These are phyloP conservation scores for Ascochyta pisi DNA, from an alignment of 2,329 filamentous ascomycete genomes.

Conservation along the genomic window DNA sequence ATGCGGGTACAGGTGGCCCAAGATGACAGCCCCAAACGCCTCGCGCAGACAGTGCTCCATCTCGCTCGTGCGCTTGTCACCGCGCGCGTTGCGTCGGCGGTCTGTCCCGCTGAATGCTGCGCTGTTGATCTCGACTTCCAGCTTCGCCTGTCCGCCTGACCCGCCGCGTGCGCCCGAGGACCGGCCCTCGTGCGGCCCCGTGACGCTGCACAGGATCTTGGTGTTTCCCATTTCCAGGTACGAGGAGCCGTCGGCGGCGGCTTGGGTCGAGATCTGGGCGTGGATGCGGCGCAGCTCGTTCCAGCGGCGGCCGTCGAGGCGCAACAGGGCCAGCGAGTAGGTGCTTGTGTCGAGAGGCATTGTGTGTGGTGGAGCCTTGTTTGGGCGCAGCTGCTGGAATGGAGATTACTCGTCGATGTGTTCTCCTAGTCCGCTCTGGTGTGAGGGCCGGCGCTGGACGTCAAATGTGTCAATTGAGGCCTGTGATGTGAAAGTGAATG, in stretches of 20 bases:
- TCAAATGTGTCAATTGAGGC: background rate
- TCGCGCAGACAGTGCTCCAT: conserved; percentile 79
- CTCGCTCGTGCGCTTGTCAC: conserved; percentile 75
- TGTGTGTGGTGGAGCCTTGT: conserved; percentile 11
- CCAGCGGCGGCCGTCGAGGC: conserved; percentile 81
- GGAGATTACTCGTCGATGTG: too few species aligned
- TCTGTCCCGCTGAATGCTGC: conserved; percentile 90
- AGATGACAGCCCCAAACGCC: conserved; percentile 77
- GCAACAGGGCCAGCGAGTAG: conserved; percentile 80
- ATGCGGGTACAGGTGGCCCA: conserved; percentile 89
- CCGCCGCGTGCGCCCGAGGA: conserved; percentile 56
- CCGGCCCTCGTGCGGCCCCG: conserved; percentile 78
- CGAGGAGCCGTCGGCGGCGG: conserved; percentile 88
- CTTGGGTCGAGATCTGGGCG: conserved; percentile 90
- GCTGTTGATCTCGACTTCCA: conserved; percentile 82
- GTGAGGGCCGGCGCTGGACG: background rate
- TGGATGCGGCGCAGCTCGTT: conserved; percentile 92
- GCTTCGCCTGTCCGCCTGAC: conserved; percentile 64
- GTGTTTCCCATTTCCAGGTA: conserved; percentile 98
- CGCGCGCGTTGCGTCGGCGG: conserved; percentile 66
- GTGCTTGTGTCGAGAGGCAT: conserved; percentile 97
- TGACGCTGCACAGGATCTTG: conserved; percentile 91
- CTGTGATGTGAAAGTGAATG: background rate
- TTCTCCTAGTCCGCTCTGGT: too few species aligned
- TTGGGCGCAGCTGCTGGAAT: background rate